Percentiles rank a stretch among this genome's conserved stretches.
phyloP scores from a whole-genome alignment of 2,329 filamentous ascomycete species.

The Aspergillus intermedius region DNA sequence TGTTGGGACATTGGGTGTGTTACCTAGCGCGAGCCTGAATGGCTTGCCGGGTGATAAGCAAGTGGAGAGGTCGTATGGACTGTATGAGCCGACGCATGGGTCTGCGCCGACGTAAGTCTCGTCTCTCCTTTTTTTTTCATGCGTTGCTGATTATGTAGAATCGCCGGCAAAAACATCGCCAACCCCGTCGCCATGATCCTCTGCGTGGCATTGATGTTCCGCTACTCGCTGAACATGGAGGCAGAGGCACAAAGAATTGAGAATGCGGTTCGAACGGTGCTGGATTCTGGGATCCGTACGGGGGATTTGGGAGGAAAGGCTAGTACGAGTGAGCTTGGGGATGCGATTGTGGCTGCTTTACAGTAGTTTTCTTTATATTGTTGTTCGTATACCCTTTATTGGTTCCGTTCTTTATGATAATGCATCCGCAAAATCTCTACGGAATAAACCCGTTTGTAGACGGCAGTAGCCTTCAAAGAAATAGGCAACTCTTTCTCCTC shows the following conservation, averaged over 20 bases:
- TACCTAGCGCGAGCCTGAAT: constrained; percentile 78
- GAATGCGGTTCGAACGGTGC: constrained; percentile 65
- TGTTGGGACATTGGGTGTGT: constrained; percentile 73
- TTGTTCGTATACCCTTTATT: too few relatives aligned
- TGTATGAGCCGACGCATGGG: constrained; percentile 89
- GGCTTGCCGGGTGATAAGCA: constrained; percentile 64
- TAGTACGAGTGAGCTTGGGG: constrained; percentile 65
- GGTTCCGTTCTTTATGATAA: too few relatives aligned
- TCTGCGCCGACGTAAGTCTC: constrained; percentile 29
- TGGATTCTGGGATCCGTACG: constrained; percentile 70
- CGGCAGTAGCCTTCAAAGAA: too few relatives aligned
- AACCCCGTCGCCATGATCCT: constrained; percentile 86
- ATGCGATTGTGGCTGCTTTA: constrained; percentile 67
- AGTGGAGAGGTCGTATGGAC: constrained; percentile 71
- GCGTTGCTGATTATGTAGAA: constrained; percentile 46
- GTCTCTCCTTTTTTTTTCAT: too few relatives aligned
- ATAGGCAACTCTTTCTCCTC: too few relatives aligned
- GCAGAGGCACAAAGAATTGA: constrained; percentile 71
- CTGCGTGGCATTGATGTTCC: constrained; percentile 86
- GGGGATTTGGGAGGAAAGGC: constrained; percentile 71
- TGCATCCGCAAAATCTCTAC: too few relatives aligned
- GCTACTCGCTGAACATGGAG: constrained; percentile 75
- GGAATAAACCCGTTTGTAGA: too few relatives aligned
- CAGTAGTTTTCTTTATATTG: constrained; percentile 18
- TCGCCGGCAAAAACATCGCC: constrained; percentile 77